These are phyloP conservation scores for Apiotrichum sp. DNA, from an alignment of 1,284 basidiomycete species.

Conservation along the genomic window DNA sequence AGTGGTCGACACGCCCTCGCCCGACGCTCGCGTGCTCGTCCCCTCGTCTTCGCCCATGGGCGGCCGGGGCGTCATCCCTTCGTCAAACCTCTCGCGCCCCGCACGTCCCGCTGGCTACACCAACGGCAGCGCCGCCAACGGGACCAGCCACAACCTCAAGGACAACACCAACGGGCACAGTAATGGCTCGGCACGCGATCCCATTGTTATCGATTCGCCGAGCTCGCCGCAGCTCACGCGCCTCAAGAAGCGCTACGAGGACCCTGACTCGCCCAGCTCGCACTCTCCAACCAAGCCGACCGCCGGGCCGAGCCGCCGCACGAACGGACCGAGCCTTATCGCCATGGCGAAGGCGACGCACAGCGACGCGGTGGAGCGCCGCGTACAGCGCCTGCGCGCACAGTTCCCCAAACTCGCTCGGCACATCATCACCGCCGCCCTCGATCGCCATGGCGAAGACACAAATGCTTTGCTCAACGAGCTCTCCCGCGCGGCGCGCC, in stretches of 20 bases:
- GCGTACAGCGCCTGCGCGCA: constrained; percentile 12
- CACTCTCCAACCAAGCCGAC: neutral
- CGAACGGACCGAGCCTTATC: constrained; percentile 9
- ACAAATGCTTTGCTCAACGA: constrained; percentile 17
- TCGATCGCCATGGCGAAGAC: constrained; percentile 17
- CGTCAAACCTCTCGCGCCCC: constrained; percentile 6
- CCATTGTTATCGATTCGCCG: constrained; percentile 12
- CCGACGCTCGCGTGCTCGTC: constrained; percentile 5
- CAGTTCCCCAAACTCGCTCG: constrained; percentile 22
- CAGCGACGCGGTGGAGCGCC: constrained; percentile 7
- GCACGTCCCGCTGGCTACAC: neutral
- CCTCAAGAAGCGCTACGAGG: constrained; percentile 21
- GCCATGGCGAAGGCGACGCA: constrained; percentile 11
- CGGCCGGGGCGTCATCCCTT: constrained; percentile 5
- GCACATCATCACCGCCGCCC: constrained; percentile 10
- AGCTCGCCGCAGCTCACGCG: constrained; percentile 20
- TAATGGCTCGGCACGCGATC: neutral
- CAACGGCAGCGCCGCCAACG: neutral
- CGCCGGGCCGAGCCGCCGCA: neutral
- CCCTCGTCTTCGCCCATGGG: constrained; percentile 7
- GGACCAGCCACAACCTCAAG: neutral
- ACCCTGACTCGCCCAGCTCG: constrained; percentile 8
- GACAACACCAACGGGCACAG: no score
- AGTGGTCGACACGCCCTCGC: neutral
- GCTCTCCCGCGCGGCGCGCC: constrained; percentile 5